A percentile compares a stretch with the other conserved stretches of the same genome.
Conservation (phyloP, 345 rosid species). For the Microcos paniculata region DNA sequence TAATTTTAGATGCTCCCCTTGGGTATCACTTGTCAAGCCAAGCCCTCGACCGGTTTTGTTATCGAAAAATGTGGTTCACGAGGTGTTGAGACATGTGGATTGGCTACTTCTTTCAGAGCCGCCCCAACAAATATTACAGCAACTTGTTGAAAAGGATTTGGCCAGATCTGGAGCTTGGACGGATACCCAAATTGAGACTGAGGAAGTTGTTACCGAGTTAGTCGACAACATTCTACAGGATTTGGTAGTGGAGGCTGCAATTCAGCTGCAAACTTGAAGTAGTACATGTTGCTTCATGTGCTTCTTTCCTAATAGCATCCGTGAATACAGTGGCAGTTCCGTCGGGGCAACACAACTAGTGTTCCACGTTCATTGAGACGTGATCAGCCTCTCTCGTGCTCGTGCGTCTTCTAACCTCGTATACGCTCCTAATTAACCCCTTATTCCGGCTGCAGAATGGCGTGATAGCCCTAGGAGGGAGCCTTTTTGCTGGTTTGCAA, state of each 20-base stretch:
- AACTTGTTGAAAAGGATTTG: constrained; percentile 50
- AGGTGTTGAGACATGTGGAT: constrained; percentile 53
- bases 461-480: too few relatives aligned
- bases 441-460: too few relatives aligned
- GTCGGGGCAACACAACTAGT: neutral
- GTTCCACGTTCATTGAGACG: neutral
- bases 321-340: neutral
- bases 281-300: neutral
- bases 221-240: constrained; percentile 56
- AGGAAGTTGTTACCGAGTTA: constrained; percentile 45
- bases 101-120: constrained; percentile 32
- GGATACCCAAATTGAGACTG: constrained; percentile 39
- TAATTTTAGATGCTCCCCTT: constrained; percentile 39
- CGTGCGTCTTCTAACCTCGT: neutral
- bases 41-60: constrained; percentile 18
- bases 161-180: constrained; percentile 48
- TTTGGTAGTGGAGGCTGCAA: constrained; percentile 37
- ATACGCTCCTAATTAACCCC: too few relatives aligned
- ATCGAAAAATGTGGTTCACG: constrained; percentile 29
- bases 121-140: constrained; percentile 37
- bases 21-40: constrained; percentile 35
- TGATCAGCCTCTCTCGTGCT: neutral
- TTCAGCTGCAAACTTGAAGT: constrained; percentile 25
- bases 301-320: neutral
- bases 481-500: too few relatives aligned